phyloP scores from a whole-genome alignment of 192 early-diverging fungal species.

The Backusella mclennaniae region DNA sequence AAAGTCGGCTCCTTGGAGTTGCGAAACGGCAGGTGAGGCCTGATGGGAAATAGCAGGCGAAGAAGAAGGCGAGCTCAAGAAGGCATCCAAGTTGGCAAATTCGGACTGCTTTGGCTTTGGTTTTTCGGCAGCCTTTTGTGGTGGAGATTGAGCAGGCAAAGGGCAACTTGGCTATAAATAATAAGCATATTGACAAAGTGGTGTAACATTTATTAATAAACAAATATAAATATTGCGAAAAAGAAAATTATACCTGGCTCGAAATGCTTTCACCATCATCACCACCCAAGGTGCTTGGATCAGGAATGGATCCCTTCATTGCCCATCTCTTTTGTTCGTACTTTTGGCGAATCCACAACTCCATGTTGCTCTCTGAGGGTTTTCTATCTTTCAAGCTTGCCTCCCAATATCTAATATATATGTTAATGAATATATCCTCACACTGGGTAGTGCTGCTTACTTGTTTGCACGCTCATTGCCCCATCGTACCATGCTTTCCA shows the following conservation, averaged over 20 bases:
- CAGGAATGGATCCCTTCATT: conserved; percentile 68
- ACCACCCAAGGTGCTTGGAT: conserved; percentile 60
- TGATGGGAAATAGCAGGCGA: neutral
- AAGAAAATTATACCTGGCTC: neutral
- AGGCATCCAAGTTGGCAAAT: conserved; percentile 30
- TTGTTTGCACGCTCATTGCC: conserved; percentile 69
- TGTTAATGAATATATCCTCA: neutral
- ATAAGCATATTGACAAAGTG: neutral
- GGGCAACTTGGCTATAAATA: neutral
- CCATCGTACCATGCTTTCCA: conserved; percentile 78
- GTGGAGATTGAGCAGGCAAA: neutral
- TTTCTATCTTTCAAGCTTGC: conserved; percentile 41
- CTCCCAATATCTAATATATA: conserved; percentile 50
- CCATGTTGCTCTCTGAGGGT: conserved; percentile 58
- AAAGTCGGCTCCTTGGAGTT: conserved; percentile 43
- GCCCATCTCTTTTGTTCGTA: conserved; percentile 80
- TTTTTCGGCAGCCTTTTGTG: conserved; percentile 3
- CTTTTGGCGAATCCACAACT: conserved; percentile 75
- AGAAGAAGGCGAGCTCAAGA: conserved; percentile 22
- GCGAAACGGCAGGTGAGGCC: conserved; percentile 9
- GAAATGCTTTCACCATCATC: neutral
- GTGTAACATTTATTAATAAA: conserved; percentile 23
- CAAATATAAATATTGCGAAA: conserved; percentile 16
- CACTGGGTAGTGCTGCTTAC: conserved; percentile 38
- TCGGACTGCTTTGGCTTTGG: conserved; percentile 14